Conservation (phyloP, 1,139 yeast species). For the Saccharomyces pastorianus region DNA sequence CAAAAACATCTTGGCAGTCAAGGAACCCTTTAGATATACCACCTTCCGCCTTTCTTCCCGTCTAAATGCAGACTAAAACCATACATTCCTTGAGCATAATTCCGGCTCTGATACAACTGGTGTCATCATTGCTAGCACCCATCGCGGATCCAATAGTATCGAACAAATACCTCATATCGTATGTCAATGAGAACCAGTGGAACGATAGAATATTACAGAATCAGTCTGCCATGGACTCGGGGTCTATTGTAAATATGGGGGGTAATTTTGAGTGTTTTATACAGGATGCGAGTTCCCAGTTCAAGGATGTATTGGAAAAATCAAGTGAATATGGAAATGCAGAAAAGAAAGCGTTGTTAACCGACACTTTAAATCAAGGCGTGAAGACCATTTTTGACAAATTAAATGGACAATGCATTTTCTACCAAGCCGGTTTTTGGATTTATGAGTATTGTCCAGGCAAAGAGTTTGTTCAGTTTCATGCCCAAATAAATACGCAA, state of each 20-base stretch:
- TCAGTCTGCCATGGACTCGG: constrained; percentile 12
- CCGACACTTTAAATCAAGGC: constrained; percentile 15
- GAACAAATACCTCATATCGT: constrained; percentile 19
- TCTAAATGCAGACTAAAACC: background rate
- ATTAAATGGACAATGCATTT: constrained; percentile 30
- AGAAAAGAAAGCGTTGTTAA: constrained; percentile 7
- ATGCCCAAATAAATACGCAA: constrained; percentile 23
- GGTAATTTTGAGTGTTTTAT: constrained; percentile 19
- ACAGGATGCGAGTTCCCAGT: constrained; percentile 10
- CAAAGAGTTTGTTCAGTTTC: constrained; percentile 51
- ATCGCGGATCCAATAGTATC: constrained; percentile 18
- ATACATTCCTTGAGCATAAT: background rate
- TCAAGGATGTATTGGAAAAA: constrained; percentile 4
- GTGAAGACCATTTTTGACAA: constrained; percentile 26
- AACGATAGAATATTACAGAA: constrained; percentile 8
- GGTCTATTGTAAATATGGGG: constrained; percentile 16
- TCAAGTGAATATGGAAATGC: constrained; percentile 7
- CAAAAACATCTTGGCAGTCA: background rate
- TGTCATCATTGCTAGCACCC: constrained; percentile 12
- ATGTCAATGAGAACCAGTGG: constrained; percentile 17
- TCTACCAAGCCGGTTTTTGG: constrained; percentile 50
- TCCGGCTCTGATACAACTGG: background rate
- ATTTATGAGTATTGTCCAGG: constrained; percentile 53
- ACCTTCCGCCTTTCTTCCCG: background rate
- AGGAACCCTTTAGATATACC: no score